Evolutionary conservation across 306 rosid species (phyloP), one percentile per base, ranked within the genome.

Genomic region (Glycine latifolia): DNA sequence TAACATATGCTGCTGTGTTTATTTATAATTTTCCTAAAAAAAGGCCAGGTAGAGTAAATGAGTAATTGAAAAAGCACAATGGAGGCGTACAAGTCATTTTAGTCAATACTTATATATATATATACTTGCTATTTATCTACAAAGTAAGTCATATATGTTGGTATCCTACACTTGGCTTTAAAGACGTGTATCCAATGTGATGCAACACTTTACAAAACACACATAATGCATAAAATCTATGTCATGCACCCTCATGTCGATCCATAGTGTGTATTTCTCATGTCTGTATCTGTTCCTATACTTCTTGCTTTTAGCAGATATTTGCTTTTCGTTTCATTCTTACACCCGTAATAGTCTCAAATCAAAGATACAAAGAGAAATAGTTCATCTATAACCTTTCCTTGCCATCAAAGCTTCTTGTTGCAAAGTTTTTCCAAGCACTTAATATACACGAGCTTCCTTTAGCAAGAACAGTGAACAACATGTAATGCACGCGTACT

Each of bases 391-490:
- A 14, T 13, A 56, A 33, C 61, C 47, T 50, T 74, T 15, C 53
- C 71, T 59, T 79, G 63, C 52, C 77, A 39, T 74, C 60, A 49
- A 66, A 67, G 17, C 55, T 63, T 71, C 52, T 68, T 44, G 20
- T 50, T 48, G 14, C 52, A 66, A 6, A 41, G 46, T 6, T 7
- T 66, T 7, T 41, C 50, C 31, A 11, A 39, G 50, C 73, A 68
- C 8, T 69, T 5, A 10, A 69, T 46, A 9, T 68, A 16, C 9
- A 16, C 10, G 5, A 66, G 6, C 31, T 67, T 67, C 35, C 52
- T 66, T 67, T 43, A 15, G 8, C 33, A 41, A 26, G 33, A 44
- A 15, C 8, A 67, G 54, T 43, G 35, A 67, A 4, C n/a, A 15
- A 15, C 55, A 68, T 9, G 14, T 4, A 43, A 15, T 67, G 53